Evolutionary conservation across 768 basidiomycete genomes (phyloP).

Genomic region (Suillus luteus): DNA sequence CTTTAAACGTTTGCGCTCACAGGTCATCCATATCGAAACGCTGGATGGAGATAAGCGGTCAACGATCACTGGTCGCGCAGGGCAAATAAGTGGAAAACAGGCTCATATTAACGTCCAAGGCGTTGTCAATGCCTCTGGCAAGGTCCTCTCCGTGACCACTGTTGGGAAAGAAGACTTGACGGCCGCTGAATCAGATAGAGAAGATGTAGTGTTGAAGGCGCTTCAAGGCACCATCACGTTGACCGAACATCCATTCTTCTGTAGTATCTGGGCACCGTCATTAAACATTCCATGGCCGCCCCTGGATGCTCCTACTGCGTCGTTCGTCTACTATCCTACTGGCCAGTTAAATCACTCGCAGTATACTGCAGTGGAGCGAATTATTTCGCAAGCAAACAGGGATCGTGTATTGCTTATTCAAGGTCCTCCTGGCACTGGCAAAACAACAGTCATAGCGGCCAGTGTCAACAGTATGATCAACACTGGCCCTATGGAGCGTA

Average conservation of each 20-base stretch:
- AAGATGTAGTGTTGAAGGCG: slow-evolving; percentile 22
- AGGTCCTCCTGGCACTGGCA: slow-evolving; percentile 47
- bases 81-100: slow-evolving; percentile 38
- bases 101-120: slow-evolving; percentile 34
- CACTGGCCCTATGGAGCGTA: slow-evolving; percentile 13
- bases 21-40: slow-evolving; percentile 6
- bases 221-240: slow-evolving; percentile 24
- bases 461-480: slow-evolving; percentile 28
- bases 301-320: background rate
- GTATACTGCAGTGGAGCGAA: slow-evolving; percentile 27
- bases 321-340: slow-evolving; percentile 8
- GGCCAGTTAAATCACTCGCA: slow-evolving; percentile 32
- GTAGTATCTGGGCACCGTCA: slow-evolving; percentile 29
- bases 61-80: slow-evolving; percentile 25
- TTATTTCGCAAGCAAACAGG: slow-evolving; percentile 26
- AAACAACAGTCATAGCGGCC: slow-evolving; percentile 46
- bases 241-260: slow-evolving; percentile 28
- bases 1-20: background rate
- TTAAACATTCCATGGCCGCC: slow-evolving; percentile 22
- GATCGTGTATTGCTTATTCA: slow-evolving; percentile 32
- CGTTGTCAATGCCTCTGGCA: slow-evolving; percentile 16
- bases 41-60: background rate
- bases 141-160: slow-evolving; percentile 42
- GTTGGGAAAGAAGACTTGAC: slow-evolving; percentile 58
- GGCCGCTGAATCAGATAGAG: slow-evolving; percentile 45